A percentile compares a stretch with the other conserved stretches of the same genome.
Conservation (phyloP, 495 filamentous ascomycete genomes). For the Jackrogersella multiformis region DNA sequence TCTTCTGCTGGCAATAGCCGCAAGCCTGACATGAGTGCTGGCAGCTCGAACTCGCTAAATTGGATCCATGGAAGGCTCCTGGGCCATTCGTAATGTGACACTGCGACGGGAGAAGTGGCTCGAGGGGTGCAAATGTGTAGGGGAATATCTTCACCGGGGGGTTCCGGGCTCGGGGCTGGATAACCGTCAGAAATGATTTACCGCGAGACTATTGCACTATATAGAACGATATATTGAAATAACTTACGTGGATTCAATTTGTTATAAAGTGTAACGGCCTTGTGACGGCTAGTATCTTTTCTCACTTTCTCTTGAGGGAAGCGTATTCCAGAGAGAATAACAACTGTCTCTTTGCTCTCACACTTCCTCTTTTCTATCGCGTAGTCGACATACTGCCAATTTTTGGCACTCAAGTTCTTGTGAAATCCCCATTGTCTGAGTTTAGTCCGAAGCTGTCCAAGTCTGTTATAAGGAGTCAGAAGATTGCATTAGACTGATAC, state of each 20-base stretch:
- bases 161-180: constrained; percentile 5
- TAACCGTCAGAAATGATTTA: background rate
- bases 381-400: constrained; percentile 16
- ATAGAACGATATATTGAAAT: background rate
- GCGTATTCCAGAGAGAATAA: constrained; percentile 7
- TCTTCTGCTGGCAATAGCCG: constrained; percentile 1
- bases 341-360: background rate
- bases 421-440: constrained; percentile 16
- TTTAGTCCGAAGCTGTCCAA: constrained; percentile 1
- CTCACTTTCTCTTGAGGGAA: background rate
- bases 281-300: constrained; percentile 2
- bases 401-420: constrained; percentile 2
- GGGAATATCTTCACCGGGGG: background rate
- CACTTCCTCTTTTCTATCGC: constrained; percentile 8
- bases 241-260: constrained; percentile 1
- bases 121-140: constrained; percentile 17
- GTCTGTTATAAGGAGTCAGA: background rate
- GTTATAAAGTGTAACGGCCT: background rate
- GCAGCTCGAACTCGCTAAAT: constrained; percentile 7
- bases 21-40: constrained; percentile 6
- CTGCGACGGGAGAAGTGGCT: background rate
- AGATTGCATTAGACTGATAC: too few species aligned
- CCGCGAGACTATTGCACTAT: background rate
- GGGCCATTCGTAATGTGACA: background rate
- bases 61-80: constrained; percentile 18